Base-by-base conservation (phyloP, 495 filamentous ascomycete genomes). In the Amorphotheca resinae region DNA sequence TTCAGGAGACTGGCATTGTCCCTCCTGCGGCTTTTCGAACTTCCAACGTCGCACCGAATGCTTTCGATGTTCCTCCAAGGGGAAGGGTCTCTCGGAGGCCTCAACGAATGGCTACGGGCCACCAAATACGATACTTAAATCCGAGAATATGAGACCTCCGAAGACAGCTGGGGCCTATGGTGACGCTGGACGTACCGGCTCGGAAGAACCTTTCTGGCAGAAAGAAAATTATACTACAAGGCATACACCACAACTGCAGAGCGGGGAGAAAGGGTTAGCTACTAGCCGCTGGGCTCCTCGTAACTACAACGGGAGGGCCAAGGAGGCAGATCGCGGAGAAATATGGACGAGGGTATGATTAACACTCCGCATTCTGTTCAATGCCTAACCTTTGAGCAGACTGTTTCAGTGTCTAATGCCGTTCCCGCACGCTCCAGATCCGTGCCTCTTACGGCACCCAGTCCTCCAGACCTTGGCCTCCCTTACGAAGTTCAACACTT, bases 11-110 rank as follows among this genome's bases (percentile, higher is more conserved):
- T 51, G 52, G 45, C 35, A 22, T 16, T 55, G 52, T 28, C n/a
- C 22, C 12, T 35, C 42, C 3, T 55, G 73, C 31, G 69, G 69
- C n/a, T 74, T 74, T 59, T 73, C 70, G 37, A 77, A 51, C 28
- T 51, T 46, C 18, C 18, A 21, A 18, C 44, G 42, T 14, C 22
- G 45, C 4, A 39, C 36, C 9, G 37, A 21, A 17, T 55, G 52
- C 39, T 47, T 49, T 36, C 48, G 39, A 26, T 51, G 41, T n/a
- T 22, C 32, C 22, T 8, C 3, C 14, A 38, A 18, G 12, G 14
- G 21, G 16, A 22, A 22, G 12, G 37, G 9, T 9, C 8, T 12
- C 14, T 3, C 14, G 5, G 11, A 33, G 41, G 25, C 25, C 5
- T n/a, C n/a, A n/a, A n/a, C n/a, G n/a, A 46, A 34, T 14, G 34